phyloP scores from a whole-genome alignment of 2,329 filamentous ascomycete genomes.

The Xylaria multiplex region DNA sequence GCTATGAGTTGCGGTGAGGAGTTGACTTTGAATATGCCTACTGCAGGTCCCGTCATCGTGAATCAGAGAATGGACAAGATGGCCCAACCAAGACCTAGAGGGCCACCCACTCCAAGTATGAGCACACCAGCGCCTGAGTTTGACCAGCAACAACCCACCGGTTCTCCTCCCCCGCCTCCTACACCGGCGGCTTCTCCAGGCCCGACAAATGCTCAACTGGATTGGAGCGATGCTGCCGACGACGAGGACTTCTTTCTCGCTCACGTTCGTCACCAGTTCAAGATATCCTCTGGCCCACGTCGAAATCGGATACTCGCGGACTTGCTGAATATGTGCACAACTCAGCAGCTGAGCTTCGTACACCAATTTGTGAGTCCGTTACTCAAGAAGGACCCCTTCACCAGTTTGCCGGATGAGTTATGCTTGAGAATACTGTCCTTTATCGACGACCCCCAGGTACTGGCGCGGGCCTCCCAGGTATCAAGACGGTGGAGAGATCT shows the following conservation, averaged over 20 bases:
- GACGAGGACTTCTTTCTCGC: slow-evolving; percentile 85
- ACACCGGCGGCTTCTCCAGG: slow-evolving; percentile 74
- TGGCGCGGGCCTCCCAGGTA: slow-evolving; percentile 95
- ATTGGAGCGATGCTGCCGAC: slow-evolving; percentile 81
- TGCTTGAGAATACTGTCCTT: slow-evolving; percentile 93
- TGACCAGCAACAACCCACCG: slow-evolving; percentile 66
- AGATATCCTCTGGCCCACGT: slow-evolving; percentile 77
- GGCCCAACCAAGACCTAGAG: slow-evolving; percentile 61
- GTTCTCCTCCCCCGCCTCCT: slow-evolving; percentile 71
- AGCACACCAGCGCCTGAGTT: slow-evolving; percentile 71
- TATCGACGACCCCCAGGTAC: slow-evolving; percentile 94
- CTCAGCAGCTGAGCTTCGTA: slow-evolving; percentile 93
- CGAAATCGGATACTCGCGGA: slow-evolving; percentile 86
- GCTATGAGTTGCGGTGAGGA: slow-evolving; percentile 63
- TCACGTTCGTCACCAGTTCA: slow-evolving; percentile 82
- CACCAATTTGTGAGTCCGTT: slow-evolving; percentile 94
- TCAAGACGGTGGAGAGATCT: slow-evolving; percentile 93
- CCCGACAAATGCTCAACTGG: slow-evolving; percentile 68
- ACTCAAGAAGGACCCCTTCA: slow-evolving; percentile 96
- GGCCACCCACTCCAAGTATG: slow-evolving; percentile 74
- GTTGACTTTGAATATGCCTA: slow-evolving; percentile 63
- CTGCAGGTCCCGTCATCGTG: slow-evolving; percentile 50
- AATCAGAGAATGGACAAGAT: slow-evolving; percentile 65
- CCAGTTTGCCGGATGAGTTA: slow-evolving; percentile 88
- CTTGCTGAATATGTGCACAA: slow-evolving; percentile 92